A percentile compares a stretch with the other conserved stretches of the same genome.
Conservation (phyloP, 1,284 basidiomycete species). For the Wolfiporia cocos region DNA sequence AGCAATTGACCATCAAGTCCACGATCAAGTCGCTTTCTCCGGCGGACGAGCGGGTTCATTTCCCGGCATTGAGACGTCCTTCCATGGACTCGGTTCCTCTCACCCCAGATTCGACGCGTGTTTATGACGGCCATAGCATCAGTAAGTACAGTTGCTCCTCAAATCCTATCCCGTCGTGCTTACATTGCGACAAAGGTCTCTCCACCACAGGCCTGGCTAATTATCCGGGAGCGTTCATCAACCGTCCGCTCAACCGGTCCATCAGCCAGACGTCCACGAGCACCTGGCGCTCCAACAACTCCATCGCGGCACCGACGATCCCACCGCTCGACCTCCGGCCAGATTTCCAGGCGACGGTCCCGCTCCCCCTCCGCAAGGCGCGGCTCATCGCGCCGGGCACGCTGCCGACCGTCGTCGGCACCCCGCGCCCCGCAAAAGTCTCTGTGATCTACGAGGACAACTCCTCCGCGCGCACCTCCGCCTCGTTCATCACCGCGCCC, state of each 20-base stretch:
- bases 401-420: conserved; percentile 22
- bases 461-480: conserved; percentile 36
- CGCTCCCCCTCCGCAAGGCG: conserved; percentile 25
- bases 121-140: conserved; percentile 14
- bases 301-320: conserved; percentile 38
- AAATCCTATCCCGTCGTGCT: not conserved
- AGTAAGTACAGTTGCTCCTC: conserved; percentile 11
- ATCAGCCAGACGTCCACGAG: conserved; percentile 52
- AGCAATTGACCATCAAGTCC: conserved; percentile 13
- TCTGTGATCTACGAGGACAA: conserved; percentile 38
- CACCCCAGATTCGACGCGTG: conserved; percentile 25
- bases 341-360: conserved; percentile 42
- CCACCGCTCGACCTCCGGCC: conserved; percentile 53
- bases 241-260: conserved; percentile 49
- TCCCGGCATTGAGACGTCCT: conserved; percentile 15
- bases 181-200: too few relatives aligned
- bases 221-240: conserved; percentile 37
- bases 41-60: conserved; percentile 21
- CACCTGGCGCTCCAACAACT: conserved; percentile 40
- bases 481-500: conserved; percentile 58
- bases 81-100: conserved; percentile 23
- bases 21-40: conserved; percentile 22
- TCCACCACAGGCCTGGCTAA: conserved; percentile 1
- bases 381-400: conserved; percentile 23
- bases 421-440: conserved; percentile 18